A percentile compares a stretch with the other conserved stretches of the same genome.
phyloP scores from a whole-genome alignment of 306 rosid genomes.

The Begonia masoniana region DNA sequence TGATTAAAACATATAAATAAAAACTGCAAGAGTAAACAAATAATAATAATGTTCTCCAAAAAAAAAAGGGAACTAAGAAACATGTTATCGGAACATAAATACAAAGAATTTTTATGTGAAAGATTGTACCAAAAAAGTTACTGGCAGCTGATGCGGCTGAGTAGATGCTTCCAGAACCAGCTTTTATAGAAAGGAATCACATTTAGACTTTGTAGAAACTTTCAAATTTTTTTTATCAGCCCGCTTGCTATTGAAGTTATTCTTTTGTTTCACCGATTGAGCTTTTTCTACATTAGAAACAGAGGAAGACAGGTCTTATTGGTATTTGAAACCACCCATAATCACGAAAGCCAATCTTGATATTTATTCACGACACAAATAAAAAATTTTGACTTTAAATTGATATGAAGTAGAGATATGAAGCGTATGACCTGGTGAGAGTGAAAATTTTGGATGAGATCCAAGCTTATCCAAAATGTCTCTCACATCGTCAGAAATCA shows the following conservation, averaged over 20 bases:
- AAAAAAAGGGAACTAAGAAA: too few species aligned
- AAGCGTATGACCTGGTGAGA: slow-evolving; percentile 41
- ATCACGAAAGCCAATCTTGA: too few species aligned
- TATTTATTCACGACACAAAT: too few species aligned
- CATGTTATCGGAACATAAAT: too few species aligned
- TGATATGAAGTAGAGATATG: not conserved
- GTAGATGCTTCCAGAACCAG: slow-evolving; percentile 42
- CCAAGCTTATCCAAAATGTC: slow-evolving; percentile 42
- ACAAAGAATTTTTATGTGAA: too few species aligned
- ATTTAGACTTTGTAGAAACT: slow-evolving; percentile 58
- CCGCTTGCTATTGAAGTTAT: slow-evolving; percentile 45
- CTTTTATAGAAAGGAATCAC: slow-evolving; percentile 61
- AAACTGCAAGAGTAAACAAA: too few species aligned
- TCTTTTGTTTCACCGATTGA: slow-evolving; percentile 58
- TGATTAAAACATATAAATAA: too few species aligned
- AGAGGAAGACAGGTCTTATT: slow-evolving; percentile 7
- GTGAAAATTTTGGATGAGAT: slow-evolving; percentile 31
- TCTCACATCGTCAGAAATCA: slow-evolving; percentile 28
- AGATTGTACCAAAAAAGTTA: slow-evolving; percentile 55
- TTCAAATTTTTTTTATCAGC: slow-evolving; percentile 67
- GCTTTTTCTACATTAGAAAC: slow-evolving; percentile 34
- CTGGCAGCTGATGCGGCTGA: slow-evolving; percentile 47
- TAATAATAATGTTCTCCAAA: too few species aligned
- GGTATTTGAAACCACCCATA: slow-evolving; percentile 5
- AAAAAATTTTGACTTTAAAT: too few species aligned